These are phyloP conservation scores for Inonotus hispidus DNA, from an alignment of 1,284 basidiomycete genomes.

Conservation along the genomic window DNA sequence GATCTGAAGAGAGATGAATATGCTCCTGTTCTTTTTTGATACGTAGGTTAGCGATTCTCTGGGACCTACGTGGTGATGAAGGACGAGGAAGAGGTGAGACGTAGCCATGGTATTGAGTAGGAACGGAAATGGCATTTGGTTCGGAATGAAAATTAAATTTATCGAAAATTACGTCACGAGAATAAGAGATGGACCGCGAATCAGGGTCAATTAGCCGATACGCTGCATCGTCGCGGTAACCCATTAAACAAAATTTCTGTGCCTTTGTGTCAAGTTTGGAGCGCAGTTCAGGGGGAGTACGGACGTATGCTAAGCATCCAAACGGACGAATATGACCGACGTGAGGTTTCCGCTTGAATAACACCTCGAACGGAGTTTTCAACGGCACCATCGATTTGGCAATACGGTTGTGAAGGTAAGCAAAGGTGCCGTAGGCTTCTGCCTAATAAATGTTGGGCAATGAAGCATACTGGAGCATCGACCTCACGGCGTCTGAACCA, in stretches of 20 bases:
- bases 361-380: too few species aligned
- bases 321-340: neutral
- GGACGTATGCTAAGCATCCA: constrained; percentile 73
- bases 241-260: neutral
- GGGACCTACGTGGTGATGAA: neutral
- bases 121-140: neutral
- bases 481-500: neutral
- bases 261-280: constrained; percentile 3
- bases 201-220: neutral
- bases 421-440: neutral
- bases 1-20: neutral
- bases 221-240: neutral
- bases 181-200: neutral
- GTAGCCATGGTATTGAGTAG: too few species aligned
- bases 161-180: constrained; percentile 1
- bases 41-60: neutral
- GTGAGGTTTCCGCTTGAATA: neutral
- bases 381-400: too few species aligned
- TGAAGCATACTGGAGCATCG: neutral
- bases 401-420: neutral
- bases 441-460: neutral
- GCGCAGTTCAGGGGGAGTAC: neutral
- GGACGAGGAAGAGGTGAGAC: neutral
- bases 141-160: neutral
- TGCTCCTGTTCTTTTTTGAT: too few species aligned